Base-by-base conservation (phyloP, 2,329 filamentous ascomycete species). In the Ceratocystis cubensis region DNA sequence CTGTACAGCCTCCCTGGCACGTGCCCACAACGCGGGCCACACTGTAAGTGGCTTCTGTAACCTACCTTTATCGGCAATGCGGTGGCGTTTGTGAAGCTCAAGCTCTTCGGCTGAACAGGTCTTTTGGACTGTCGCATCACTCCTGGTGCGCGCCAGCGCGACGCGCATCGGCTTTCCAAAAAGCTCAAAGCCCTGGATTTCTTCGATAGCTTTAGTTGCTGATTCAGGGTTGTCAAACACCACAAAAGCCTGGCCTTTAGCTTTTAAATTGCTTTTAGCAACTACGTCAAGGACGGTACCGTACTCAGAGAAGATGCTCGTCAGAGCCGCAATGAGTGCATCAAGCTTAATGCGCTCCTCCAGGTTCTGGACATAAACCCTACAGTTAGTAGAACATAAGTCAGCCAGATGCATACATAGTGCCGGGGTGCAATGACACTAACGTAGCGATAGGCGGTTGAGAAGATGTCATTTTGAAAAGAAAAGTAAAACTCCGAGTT, bases 231-330 rank as follows among this genome's bases (percentile, higher is more conserved):
- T 83, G 71, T 95, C 91, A 74, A 91, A 97, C 59, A 97, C 91
- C 63, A 99, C 78, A 74, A 99, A 99, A 0, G 94, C 94, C 77
- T 99, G 94, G 13, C 94, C 94, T 75, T 95, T 96, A 56, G 91
- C 89, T 75, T 89, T 92, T 37, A 97, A 77, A 75, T 95, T 96
- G 70, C 84, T 90, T 79, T 96, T 96, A 57, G 89, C 89, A 68
- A 96, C 83, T 64, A 96, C 84, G 69, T 96, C 91, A 71, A 96
- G 78, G 69, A 96, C 84, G 67, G 80, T 86, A 70, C 94, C 94
- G 76, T 94, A 96, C 75, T 96, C 89, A 69, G 86, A 86, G 78
- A 97, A 97, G 72, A 97, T 82, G 69, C 87, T 85, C 25, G 77
- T 78, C 17, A 99, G 81, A 0, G 89, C 83, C 70, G 88, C 83